Percentiles rank a stretch among this genome's conserved stretches.
Evolutionary conservation across 2,329 filamentous ascomycete genomes (phyloP).

Genomic region (Neurospora sp.): DNA sequence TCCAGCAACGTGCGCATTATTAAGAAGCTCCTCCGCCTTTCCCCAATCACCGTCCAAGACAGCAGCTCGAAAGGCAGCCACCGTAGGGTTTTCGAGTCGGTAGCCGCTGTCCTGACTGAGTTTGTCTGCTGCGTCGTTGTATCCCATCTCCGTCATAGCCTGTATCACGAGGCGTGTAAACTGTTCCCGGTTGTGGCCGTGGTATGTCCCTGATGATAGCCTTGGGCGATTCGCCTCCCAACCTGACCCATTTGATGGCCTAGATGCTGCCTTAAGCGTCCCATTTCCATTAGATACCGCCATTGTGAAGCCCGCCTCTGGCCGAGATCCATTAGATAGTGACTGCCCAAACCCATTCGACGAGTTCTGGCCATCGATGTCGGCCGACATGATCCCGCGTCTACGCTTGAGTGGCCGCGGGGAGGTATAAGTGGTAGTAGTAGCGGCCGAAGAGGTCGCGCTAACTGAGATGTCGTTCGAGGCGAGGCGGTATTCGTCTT

Average conservation of each 20-base stretch:
- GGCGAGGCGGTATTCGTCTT: constrained; percentile 14
- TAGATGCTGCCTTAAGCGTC: constrained; percentile 29
- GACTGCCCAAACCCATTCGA: constrained; percentile 44
- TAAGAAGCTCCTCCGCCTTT: constrained; percentile 73
- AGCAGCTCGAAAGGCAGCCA: constrained; percentile 74
- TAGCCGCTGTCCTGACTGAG: constrained; percentile 77
- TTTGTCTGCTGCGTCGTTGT: constrained; percentile 62
- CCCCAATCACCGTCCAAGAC: constrained; percentile 74
- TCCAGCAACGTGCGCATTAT: constrained; percentile 37
- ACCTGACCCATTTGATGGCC: constrained; percentile 47
- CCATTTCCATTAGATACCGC: constrained; percentile 41
- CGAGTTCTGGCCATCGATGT: constrained; percentile 38
- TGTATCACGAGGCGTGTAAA: constrained; percentile 89
- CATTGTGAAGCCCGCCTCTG: constrained; percentile 31
- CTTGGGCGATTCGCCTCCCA: constrained; percentile 17
- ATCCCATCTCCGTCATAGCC: constrained; percentile 79
- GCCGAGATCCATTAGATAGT: constrained; percentile 45
- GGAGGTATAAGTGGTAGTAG: constrained; percentile 8
- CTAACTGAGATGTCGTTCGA: constrained; percentile 1
- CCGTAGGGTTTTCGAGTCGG: constrained; percentile 74
- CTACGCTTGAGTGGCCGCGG: constrained; percentile 46
- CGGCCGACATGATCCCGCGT: constrained; percentile 53
- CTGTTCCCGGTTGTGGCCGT: constrained; percentile 84
- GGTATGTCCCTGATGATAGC: constrained; percentile 41
- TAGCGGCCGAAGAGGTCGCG: constrained; percentile 9